Evolutionary conservation across 169 alveolate genomes (phyloP).

Genomic region (Eimeria tenella): DNA sequence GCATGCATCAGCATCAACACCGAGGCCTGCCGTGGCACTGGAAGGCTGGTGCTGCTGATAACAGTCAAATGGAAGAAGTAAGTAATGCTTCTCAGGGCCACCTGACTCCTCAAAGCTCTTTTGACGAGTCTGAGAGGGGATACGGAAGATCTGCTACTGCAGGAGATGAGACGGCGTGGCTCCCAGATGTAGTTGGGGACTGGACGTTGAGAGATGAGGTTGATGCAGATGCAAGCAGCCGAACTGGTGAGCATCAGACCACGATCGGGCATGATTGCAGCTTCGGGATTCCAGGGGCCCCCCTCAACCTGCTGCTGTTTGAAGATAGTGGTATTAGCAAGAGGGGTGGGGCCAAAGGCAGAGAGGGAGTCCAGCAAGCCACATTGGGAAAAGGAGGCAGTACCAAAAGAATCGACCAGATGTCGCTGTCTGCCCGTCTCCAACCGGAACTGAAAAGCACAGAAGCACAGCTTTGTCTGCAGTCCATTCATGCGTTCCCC

Average conservation of each 20-base stretch:
- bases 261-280: slow-evolving; percentile 58
- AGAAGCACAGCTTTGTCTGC: slow-evolving; percentile 54
- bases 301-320: slow-evolving; percentile 57
- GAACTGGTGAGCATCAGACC: background rate
- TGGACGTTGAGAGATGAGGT: slow-evolving; percentile 64
- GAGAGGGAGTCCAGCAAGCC: background rate
- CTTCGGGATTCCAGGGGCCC: slow-evolving; percentile 51
- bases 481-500: slow-evolving; percentile 72
- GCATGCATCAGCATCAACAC: slow-evolving; percentile 26
- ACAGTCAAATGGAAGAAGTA: background rate
- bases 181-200: slow-evolving; percentile 37
- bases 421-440: slow-evolving; percentile 33
- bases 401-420: slow-evolving; percentile 26
- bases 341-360: slow-evolving; percentile 2
- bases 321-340: slow-evolving; percentile 37
- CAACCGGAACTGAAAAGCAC: slow-evolving; percentile 51
- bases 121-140: background rate
- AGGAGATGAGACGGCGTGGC: slow-evolving; percentile 32
- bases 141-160: background rate
- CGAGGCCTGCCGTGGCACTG: slow-evolving; percentile 51
- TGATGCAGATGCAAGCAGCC: background rate
- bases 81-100: background rate
- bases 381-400: background rate
- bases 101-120: slow-evolving; percentile 29
- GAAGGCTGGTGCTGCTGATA: slow-evolving; percentile 21